Base-by-base conservation (phyloP, 441 rosid genomes). In the Populus trichocarpa region DNA sequence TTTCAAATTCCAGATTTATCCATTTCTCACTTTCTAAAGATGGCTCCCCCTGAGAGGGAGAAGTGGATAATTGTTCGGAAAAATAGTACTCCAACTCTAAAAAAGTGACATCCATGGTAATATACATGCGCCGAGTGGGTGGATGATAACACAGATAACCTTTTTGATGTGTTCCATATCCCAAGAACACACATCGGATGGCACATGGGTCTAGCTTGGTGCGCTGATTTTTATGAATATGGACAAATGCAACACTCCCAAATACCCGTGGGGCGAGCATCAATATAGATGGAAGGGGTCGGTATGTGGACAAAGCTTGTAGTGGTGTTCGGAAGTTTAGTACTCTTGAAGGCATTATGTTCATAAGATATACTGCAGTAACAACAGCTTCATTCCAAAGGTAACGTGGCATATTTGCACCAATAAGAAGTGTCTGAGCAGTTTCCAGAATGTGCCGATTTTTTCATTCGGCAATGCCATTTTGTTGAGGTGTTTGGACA, bases 41-140 rank as follows among this genome's bases (percentile, higher is more conserved):
- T 22, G 35, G 9, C 69, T 74, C 59, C 70, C 57, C 57, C 33
- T 63, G 22, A 35, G 35, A 69, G 64, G 69, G 25, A 33, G 69
- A 32, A 74, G 3, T 61, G 20, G 23, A n/a, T 18, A 2, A 32
- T 32, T 0, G 35, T 4, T 1, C 18, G 8, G 6, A 2, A 2
- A 0, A 8, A 11, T n/a, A 11, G 8, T 5, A 61, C 9, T 63
- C 10, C 10, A 59, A 33, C n/a, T 64, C 22, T 1, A 74, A 12
- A 65, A 38, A 74, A 16, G 33, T 74, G 18, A 74, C 70, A 36
- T 74, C 70, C 70, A 64, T 64, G 61, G 70, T 74, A 57, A 8
- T 14, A 65, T 64, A 64, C 20, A 35, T 9, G 10, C 16, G 32
- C 14, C 14, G 10, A 9, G 32, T 63, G 22, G 22, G 16, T 2